Evolutionary conservation across 2,329 filamentous ascomycete genomes (phyloP).

Genomic region (Talaromyces sp.): DNA sequence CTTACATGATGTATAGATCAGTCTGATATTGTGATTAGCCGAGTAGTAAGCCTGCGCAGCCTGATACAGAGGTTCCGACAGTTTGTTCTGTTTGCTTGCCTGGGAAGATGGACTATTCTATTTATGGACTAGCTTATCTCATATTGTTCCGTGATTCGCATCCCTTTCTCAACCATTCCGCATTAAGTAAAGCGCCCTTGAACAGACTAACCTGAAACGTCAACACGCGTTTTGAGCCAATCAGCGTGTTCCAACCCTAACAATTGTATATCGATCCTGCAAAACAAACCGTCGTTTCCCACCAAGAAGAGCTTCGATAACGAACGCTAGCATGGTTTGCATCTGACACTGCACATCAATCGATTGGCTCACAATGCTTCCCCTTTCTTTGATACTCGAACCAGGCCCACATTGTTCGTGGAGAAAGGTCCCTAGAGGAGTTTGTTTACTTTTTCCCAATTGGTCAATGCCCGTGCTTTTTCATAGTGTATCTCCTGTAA

Average conservation of each 20-base stretch:
- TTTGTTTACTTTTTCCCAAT: constrained; percentile 15
- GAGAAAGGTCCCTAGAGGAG: background rate
- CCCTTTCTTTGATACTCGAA: constrained; percentile 2
- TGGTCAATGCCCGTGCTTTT: constrained; percentile 13
- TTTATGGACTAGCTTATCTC: background rate
- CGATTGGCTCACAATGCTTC: background rate
- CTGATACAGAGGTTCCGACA: background rate
- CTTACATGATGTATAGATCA: constrained; percentile 3
- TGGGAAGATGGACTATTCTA: background rate
- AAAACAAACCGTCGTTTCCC: constrained; percentile 6
- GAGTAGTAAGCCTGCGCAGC: background rate
- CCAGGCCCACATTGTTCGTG: background rate
- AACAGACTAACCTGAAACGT: background rate
- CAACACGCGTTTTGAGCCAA: constrained; percentile 9
- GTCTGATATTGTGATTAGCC: background rate
- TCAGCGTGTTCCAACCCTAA: background rate
- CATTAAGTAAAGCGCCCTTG: background rate
- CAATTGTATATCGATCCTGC: background rate
- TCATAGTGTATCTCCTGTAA: constrained; percentile 1
- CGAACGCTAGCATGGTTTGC: background rate
- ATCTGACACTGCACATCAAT: background rate
- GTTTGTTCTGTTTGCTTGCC: constrained; percentile 1
- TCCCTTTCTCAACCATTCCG: background rate
- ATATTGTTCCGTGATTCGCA: background rate
- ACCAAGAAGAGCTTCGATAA: background rate